These are phyloP conservation scores for Comarum palustre DNA, from an alignment of 306 rosid species.

Conservation along the genomic window DNA sequence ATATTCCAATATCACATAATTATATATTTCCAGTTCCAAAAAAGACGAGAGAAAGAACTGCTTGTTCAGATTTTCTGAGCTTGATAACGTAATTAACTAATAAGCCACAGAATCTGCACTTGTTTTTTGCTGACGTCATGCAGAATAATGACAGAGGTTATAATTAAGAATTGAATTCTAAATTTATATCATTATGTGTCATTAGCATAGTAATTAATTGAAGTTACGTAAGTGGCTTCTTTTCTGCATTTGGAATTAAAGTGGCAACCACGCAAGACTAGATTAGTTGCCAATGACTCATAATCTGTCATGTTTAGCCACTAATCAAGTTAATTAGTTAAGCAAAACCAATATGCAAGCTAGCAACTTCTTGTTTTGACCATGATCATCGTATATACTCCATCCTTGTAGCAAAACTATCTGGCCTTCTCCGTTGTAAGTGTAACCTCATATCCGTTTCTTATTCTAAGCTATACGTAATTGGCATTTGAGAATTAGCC, in stretches of 20 bases:
- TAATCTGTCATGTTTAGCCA: background rate
- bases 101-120: background rate
- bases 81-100: background rate
- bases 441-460: background rate
- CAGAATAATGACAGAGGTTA: background rate
- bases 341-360: background rate
- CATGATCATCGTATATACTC: background rate
- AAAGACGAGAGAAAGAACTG: too few species aligned
- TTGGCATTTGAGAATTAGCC: background rate
- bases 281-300: background rate
- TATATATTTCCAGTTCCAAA: background rate
- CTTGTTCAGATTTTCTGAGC: background rate
- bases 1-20: background rate
- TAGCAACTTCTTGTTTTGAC: background rate
- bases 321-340: background rate
- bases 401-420: background rate
- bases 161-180: too few species aligned
- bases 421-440: background rate
- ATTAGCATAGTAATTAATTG: background rate
- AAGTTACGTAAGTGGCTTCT: constrained; percentile 15
- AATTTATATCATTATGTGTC: background rate
- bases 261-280: background rate
- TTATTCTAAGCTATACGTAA: background rate
- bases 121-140: background rate
- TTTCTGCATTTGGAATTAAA: background rate